Base-by-base conservation (phyloP, 192 early-diverging fungal species). In the Gamsiella multidivaricata region DNA sequence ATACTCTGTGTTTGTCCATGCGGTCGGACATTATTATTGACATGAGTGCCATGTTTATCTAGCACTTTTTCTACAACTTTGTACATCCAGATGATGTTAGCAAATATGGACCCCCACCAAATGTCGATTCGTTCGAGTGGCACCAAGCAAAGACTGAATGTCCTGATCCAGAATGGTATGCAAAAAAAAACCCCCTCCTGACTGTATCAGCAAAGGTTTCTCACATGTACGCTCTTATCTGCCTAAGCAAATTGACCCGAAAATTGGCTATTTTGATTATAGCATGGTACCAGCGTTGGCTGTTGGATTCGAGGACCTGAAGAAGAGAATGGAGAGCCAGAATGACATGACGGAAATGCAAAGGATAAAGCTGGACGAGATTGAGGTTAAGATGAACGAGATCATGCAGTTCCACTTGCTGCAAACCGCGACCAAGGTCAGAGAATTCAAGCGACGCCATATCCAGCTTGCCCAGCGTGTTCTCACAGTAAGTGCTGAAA, bases 61-160 rank as follows among this genome's bases (percentile, higher is more conserved):
- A 92, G 90, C 92, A 96, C 76, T 98, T 96, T 71, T 97, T 98
- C 69, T 98, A 98, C 80, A 98, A 97, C 68, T 88, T 93, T 74
- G 94, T 94, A 4, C 91, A 95, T 72, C 92, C 96, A 1, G 86
- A 81, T n/a, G 93, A 97, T 82, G 91, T 91, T 18, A 85, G 85
- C 36, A 64, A 88, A 50, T 97, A 98, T 68, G 88, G 83, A 51
- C 91, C 87, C 36, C 91, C 91, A 17, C 85, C 88, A 2, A 87
- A 88, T 61, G 81, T 92, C 15, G 92, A 96, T 52, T 70, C 81
- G 1, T 69, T 80, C 17, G 80, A 94, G 39, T 98, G 93, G 86
- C 83, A 93, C 51, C 92, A 96, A 69, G 97, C 97, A 5, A 81
- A 91, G 46, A 61, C 76, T 53, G 90, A 96, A 61, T 97, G 96